Evolutionary conservation across 495 filamentous ascomycete species (phyloP), one percentile per base, ranked within the genome.

Genomic region (Physcia stellaris): DNA sequence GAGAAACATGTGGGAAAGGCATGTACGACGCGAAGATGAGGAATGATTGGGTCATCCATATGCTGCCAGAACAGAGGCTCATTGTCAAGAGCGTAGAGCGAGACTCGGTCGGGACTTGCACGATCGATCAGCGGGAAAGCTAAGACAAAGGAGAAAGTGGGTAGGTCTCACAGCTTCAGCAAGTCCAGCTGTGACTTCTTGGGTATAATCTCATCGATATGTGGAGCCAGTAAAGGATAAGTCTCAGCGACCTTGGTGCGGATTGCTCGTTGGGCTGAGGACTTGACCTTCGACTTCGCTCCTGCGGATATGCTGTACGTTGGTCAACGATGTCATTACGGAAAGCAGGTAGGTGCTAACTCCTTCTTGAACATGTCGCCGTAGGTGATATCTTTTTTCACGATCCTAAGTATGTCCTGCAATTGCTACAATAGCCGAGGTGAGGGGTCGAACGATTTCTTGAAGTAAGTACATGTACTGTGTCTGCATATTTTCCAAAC

Each of bases 311-410:
- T 75, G 41, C 81, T 88, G 54, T 30, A 42, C 15, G 32, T 17
- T 30, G 16, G 41, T 60, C 42, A 48, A 40, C 37, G 42, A 47
- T 35, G 37, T 44, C 50, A 46, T 43, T 32, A 21, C 30, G 9
- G 12, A 46, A 18, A 33, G 22, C 10, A 10, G 29, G 13, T 19
- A 26, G 18, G 6, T 15, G 62, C 68, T 57, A 58, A 86, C 85
- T 87, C 83, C 71, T 90, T 92, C 54, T 90, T 93, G 52, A 93
- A 93, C 85, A 93, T 93, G n/a, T n/a, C n/a, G n/a, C n/a, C n/a
- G n/a, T n/a, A n/a, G n/a, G n/a, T n/a, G n/a, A n/a, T n/a, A n/a
- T n/a, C n/a, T n/a, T n/a, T n/a, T n/a, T n/a, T n/a, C n/a, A n/a
- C n/a, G n/a, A n/a, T n/a, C n/a, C n/a, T n/a, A n/a, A n/a, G n/a